Conservation (phyloP, 2,329 filamentous ascomycete genomes). For the Fusarium oxysporum region DNA sequence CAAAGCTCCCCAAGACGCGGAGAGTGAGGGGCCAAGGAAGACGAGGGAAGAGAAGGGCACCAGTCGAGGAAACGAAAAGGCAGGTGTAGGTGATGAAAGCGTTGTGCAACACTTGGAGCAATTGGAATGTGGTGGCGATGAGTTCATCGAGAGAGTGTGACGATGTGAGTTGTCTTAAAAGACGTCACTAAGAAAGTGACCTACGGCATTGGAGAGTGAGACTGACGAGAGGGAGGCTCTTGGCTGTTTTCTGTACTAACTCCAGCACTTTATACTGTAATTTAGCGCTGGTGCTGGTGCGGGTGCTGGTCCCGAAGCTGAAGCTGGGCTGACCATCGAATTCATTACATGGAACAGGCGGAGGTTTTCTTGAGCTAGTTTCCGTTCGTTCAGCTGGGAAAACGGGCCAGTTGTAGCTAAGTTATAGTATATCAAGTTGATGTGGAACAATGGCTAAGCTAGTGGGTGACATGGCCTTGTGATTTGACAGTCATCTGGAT, state of each 20-base stretch:
- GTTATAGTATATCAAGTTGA: not conserved
- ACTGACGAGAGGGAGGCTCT: constrained; percentile 8
- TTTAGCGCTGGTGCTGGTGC: constrained; percentile 10
- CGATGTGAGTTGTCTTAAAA: constrained; percentile 15
- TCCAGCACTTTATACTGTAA: not conserved
- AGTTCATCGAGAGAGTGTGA: constrained; percentile 6
- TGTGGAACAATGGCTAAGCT: not conserved
- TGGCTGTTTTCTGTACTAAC: constrained; percentile 1
- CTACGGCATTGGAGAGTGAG: not conserved
- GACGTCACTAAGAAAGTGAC: constrained; percentile 25
- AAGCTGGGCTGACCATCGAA: not conserved
- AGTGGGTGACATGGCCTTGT: constrained; percentile 5
- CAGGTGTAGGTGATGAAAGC: constrained; percentile 7
- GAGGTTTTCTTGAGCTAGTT: constrained; percentile 5
- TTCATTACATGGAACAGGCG: not conserved
- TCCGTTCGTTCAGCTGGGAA: constrained; percentile 13
- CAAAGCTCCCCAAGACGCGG: constrained; percentile 5
- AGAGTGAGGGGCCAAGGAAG: constrained; percentile 12
- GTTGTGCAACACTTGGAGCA: constrained; percentile 29
- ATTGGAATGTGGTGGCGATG: constrained; percentile 38
- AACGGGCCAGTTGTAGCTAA: not conserved
- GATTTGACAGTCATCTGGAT: constrained; percentile 24
- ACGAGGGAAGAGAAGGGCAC: not conserved
- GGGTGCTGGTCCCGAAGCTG: not conserved
- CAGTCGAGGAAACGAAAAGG: not conserved